phyloP scores from a whole-genome alignment of 768 basidiomycete species.

The Boletellus ananas region DNA sequence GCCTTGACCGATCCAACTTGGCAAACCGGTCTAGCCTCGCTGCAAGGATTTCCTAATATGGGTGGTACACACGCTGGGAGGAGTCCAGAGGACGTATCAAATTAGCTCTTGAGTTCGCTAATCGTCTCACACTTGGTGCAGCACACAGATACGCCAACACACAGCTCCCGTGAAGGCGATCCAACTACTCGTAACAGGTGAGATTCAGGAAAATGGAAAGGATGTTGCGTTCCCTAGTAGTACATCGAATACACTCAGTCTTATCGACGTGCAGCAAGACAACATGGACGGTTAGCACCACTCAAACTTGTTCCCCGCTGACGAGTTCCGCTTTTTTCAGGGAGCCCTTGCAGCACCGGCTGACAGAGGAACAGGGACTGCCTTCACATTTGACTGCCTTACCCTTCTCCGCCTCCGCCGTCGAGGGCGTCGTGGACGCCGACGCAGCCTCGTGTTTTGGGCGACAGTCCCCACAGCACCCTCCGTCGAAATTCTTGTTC shows the following conservation, averaged over 20 bases:
- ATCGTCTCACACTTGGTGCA: too few relatives aligned
- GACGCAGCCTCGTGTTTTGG: not conserved
- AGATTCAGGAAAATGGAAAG: too few relatives aligned
- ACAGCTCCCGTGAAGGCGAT: too few relatives aligned
- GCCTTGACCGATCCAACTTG: too few relatives aligned
- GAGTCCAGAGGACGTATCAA: too few relatives aligned
- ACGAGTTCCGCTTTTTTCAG: not conserved
- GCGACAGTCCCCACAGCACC: constrained; percentile 31
- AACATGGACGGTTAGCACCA: not conserved
- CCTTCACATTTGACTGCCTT: not conserved
- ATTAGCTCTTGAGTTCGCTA: too few relatives aligned
- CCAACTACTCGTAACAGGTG: too few relatives aligned
- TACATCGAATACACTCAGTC: not conserved
- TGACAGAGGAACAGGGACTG: not conserved
- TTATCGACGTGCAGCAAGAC: not conserved
- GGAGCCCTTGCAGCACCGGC: not conserved
- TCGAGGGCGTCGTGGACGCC: not conserved
- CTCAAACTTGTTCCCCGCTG: constrained; percentile 7
- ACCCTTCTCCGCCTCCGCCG: constrained; percentile 3
- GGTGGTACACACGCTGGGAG: too few relatives aligned
- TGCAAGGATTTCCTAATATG: too few relatives aligned
- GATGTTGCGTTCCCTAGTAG: not conserved
- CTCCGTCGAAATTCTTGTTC: constrained; percentile 34
- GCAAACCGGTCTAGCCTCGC: too few relatives aligned
- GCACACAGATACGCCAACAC: too few relatives aligned